Evolutionary conservation across 2,329 filamentous ascomycete genomes (phyloP).

Genomic region (Alternaria alternata): DNA sequence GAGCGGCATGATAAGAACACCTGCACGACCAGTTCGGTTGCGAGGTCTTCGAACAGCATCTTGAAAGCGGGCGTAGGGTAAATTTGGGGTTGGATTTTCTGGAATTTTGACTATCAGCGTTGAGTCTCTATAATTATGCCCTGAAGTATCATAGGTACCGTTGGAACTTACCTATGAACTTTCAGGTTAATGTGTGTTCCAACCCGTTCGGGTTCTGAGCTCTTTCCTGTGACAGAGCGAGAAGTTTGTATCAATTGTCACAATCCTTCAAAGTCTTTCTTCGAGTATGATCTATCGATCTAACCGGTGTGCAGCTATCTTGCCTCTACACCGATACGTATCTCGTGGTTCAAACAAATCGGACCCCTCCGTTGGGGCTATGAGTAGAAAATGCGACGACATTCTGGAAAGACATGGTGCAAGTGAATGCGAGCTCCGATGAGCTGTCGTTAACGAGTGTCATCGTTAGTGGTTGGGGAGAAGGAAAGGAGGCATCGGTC

Average conservation of each 20-base stretch:
- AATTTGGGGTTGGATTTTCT: not conserved
- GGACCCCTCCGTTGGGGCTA: slow-evolving; percentile 65
- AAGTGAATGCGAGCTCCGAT: slow-evolving; percentile 32
- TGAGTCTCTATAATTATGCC: not conserved
- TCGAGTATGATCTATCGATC: slow-evolving; percentile 16
- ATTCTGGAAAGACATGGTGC: slow-evolving; percentile 34
- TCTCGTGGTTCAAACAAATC: slow-evolving; percentile 51
- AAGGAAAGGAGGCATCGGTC: slow-evolving; percentile 37
- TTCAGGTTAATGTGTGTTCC: slow-evolving; percentile 2
- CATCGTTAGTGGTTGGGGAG: slow-evolving; percentile 39
- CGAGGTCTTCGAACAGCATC: slow-evolving; percentile 64
- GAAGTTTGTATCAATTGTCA: not conserved
- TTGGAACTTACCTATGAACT: slow-evolving; percentile 16
- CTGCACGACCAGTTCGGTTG: slow-evolving; percentile 66
- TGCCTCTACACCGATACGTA: slow-evolving; percentile 39
- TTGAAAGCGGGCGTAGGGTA: slow-evolving; percentile 26
- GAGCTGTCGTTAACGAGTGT: slow-evolving; percentile 35
- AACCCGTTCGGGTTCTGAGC: not conserved
- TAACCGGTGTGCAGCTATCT: slow-evolving; percentile 37
- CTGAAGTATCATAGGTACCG: not conserved
- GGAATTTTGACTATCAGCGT: slow-evolving; percentile 4
- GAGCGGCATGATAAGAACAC: slow-evolving; percentile 63
- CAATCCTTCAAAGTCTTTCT: not conserved
- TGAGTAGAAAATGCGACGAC: slow-evolving; percentile 45
- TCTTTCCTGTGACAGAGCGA: not conserved